Evolutionary conservation across 495 filamentous ascomycete genomes (phyloP), one percentile per base, ranked within the genome.

Genomic region (Sabuloglossum arenarium): DNA sequence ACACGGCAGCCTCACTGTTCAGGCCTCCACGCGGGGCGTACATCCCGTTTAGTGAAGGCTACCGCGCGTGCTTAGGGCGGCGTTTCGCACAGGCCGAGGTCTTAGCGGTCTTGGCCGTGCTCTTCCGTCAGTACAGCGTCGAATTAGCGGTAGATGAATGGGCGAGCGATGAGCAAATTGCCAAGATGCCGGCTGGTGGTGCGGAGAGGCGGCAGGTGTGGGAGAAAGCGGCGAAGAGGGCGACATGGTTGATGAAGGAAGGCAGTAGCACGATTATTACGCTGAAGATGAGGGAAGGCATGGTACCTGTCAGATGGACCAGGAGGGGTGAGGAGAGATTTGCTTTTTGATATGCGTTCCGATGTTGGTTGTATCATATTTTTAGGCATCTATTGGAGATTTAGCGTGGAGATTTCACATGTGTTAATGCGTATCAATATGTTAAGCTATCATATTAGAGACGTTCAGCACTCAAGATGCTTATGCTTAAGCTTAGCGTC

Each of bases 31-130:
- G 46, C 4, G 82, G 83, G 1, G 71, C 78, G 1, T 88, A 74
- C 61, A 68, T 88, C 14, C 81, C 86, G 0, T 90, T 88, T 66
- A 80, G 77, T 50, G 83, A 86, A 27, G 85, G 86, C 1, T 69
- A 74, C 31, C 74, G 78, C 57, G 78, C 80, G 59, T 91, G 82
- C 68, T 73, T 79, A 59, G 85, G 74, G 58, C 74, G 76, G 55
- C 75, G 77, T 60, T 85, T 90, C 60, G 84, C 85, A 14, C 82
- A 88, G 67, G 86, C 88, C 59, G 83, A 91, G 64, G 70, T 84
- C 45, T 69, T 78, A 30, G 82, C 81, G 0, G 82, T 78, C 56
- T 70, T 91, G 54, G 75, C 81, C 0, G 73, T 78, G 10, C 67
- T 88, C 8, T 82, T 87, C 56, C 70, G 75, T 54, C 66, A 73